Base-by-base conservation (phyloP, 352 stramenopile genomes). In the Globisporangium splendens region DNA sequence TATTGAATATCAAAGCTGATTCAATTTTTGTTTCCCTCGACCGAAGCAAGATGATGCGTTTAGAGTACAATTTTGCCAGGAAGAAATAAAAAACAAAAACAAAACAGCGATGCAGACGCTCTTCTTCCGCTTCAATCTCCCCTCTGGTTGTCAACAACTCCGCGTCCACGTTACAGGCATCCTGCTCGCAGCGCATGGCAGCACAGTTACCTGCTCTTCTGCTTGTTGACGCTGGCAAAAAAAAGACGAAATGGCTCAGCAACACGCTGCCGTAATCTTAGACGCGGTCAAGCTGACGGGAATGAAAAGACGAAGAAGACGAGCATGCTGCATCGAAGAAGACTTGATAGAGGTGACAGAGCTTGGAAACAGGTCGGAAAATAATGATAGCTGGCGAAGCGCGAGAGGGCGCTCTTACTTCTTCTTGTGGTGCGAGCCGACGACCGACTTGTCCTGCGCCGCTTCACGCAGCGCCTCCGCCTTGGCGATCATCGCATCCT, bases 371-470 rank as follows among this genome's bases (percentile, higher is more conserved):
- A 10, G 38, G 38, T 17, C 11, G 11, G 38, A 17, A 43, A 43
- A 43, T 43, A 43, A 43, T 43, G 38, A 43, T 43, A 43, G 38
- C 38, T 43, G 38, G 8, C 38, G 11, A 43, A 43, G 38, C 1
- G 10, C 11, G 10, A 43, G 35, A 41, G 7, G 35, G 35, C 15
- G 6, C 18, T 11, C 28, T 67, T 67, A 67, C 55, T 67, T 67
- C 61, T 69, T 70, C 61, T 62, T 86, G 70, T 86, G 75, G 59
- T 88, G 77, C 28, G 77, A 79, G 59, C 75, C 75, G 17, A 62
- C 73, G 4, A 42, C 61, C 28, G 63, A 53, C 24, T 76, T 55
- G 47, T 72, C 63, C 38, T 66, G 64, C 49, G 65, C 24, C 6
- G 71, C 50, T 11, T 68, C 68, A 54, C 75, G 77, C 57, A 75